Evolutionary conservation across 1,284 basidiomycete species (phyloP).

Genomic region (Butyriboletus regius): DNA sequence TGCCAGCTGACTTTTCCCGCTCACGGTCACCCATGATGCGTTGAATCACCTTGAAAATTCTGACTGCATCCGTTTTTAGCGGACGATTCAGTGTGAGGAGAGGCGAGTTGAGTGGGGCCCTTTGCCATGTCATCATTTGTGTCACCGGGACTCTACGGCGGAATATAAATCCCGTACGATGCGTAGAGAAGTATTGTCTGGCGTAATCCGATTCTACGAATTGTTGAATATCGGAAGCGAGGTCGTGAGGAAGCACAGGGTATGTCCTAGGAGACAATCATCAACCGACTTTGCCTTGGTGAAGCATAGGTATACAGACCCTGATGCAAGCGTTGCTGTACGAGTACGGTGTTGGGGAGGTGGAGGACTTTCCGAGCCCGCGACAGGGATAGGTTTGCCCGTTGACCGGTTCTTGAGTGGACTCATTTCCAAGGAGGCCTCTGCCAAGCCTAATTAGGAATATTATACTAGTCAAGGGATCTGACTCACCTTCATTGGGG

Average conservation of each 20-base stretch:
- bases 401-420: constrained; percentile 59
- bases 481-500: constrained; percentile 49
- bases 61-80: constrained; percentile 69
- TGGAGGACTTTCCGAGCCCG: constrained; percentile 30
- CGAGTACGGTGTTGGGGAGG: constrained; percentile 24
- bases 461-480: constrained; percentile 16
- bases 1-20: constrained; percentile 49
- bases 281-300: constrained; percentile 3
- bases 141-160: constrained; percentile 69
- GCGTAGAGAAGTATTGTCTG: constrained; percentile 79
- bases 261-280: constrained; percentile 21
- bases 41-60: constrained; percentile 81
- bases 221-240: constrained; percentile 74
- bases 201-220: constrained; percentile 81
- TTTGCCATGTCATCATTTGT: constrained; percentile 86
- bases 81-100: constrained; percentile 62
- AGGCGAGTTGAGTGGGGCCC: constrained; percentile 63
- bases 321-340: constrained; percentile 51
- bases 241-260: constrained; percentile 63
- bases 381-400: constrained; percentile 64
- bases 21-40: constrained; percentile 88
- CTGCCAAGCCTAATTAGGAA: constrained; percentile 32
- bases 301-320: constrained; percentile 39
- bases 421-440: constrained; percentile 64
- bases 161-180: constrained; percentile 77